Base-by-base conservation (phyloP, 139 green algal species). In the Penium margaritaceum region DNA sequence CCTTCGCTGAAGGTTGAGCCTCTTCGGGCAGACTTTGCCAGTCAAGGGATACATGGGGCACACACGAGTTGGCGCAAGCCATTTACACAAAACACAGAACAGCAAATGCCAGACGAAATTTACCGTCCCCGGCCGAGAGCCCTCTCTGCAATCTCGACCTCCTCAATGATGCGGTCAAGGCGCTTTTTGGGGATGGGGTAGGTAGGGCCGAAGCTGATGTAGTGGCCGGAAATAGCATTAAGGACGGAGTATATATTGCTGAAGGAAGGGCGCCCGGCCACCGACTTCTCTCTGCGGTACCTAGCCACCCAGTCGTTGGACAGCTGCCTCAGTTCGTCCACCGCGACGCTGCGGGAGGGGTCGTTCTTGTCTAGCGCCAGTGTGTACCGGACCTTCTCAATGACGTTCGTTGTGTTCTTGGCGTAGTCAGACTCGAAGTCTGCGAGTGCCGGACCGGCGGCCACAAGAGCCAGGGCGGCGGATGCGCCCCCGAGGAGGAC, bases 211-310 rank as follows among this genome's bases (percentile, higher is more conserved):
- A 85, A 85, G 79, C 43, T 83, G 79, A 84, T 85, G 79, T 85
- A 85, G 55, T 85, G 79, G 5, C 79, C 79, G 2, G 68, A 63
- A 19, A 85, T 57, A 29, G 79, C 79, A 35, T 85, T 85, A 19
- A 85, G 47, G 14, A 84, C 79, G 17, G 65, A 84, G 80, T 85
- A 85, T 34, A 75, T 75, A 30, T 85, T 83, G 43, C 78, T 64
- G 67, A 62, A 84, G 39, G 78, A 84, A 9, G 54, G 67, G 43
- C 69, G 74, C 19, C 72, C 72, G 14, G 63, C 63, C 24, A 78
- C 63, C 5, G 27, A 9, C 47, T 79, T 79, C 64, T 79, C 72
- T 2, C 72, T 30, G 15, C 72, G 63, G 41, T 79, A 79, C 63
- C 76, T 79, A 27, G 72, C 72, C 32, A 79, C 72, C 72, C 72